Percentiles rank a stretch among this genome's conserved stretches.
Evolutionary conservation across 2,329 filamentous ascomycete genomes (phyloP).

Genomic region (Pseudogymnoascus sp.): DNA sequence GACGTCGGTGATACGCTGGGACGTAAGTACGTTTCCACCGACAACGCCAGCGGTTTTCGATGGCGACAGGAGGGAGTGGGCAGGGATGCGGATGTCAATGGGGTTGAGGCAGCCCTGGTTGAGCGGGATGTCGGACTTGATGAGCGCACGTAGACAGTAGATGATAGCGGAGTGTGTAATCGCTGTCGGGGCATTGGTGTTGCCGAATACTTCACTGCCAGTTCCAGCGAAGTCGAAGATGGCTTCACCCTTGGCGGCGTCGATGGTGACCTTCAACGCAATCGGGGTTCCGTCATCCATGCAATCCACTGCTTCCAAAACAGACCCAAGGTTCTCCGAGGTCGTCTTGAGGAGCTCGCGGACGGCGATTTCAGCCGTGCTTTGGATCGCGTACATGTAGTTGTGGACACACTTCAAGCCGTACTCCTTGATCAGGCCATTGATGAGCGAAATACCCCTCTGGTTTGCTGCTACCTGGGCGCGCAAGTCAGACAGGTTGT

Average conservation of each 20-base stretch:
- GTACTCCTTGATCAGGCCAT: conserved; percentile 66
- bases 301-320: conserved; percentile 68
- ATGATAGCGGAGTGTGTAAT: conserved; percentile 76
- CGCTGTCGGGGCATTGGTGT: conserved; percentile 70
- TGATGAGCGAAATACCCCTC: conserved; percentile 73
- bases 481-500: conserved; percentile 80
- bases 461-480: conserved; percentile 82
- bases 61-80: conserved; percentile 61
- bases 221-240: conserved; percentile 73
- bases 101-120: conserved; percentile 75
- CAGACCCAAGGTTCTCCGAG: conserved; percentile 58
- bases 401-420: conserved; percentile 68
- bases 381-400: conserved; percentile 77
- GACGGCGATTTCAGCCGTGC: conserved; percentile 70
- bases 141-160: conserved; percentile 70
- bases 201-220: conserved; percentile 67
- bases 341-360: conserved; percentile 64
- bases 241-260: conserved; percentile 64
- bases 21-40: conserved; percentile 70
- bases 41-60: conserved; percentile 68
- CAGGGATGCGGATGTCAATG: conserved; percentile 61
- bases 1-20: conserved; percentile 71
- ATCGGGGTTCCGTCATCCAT: conserved; percentile 85
- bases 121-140: conserved; percentile 71
- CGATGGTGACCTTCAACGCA: conserved; percentile 63